These are phyloP conservation scores for Lobosporangium transversale DNA, from an alignment of 192 early-diverging fungal species.

Conservation along the genomic window DNA sequence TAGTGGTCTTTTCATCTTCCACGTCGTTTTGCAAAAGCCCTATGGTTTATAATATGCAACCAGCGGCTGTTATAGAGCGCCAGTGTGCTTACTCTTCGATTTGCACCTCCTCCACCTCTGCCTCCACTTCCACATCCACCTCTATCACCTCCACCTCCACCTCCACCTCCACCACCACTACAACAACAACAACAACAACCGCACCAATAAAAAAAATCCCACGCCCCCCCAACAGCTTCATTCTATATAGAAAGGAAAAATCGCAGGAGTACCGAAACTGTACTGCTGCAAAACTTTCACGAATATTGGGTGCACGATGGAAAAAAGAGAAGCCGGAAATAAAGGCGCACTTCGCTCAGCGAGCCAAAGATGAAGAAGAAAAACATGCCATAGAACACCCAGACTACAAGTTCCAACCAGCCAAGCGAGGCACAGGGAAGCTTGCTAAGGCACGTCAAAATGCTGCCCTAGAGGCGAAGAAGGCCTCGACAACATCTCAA, in stretches of 20 bases:
- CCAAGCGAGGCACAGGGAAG: constrained; percentile 32
- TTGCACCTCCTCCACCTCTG: not conserved
- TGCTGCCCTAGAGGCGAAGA: not conserved
- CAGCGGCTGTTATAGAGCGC: too few species aligned
- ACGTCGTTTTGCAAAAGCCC: too few species aligned
- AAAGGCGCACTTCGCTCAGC: constrained; percentile 25
- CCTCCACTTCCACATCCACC: not conserved
- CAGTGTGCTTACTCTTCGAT: too few species aligned
- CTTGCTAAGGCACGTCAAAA: constrained; percentile 13
- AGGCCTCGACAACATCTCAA: not conserved
- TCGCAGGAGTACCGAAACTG: constrained; percentile 13
- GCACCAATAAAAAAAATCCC: constrained; percentile 29
- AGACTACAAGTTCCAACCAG: constrained; percentile 51
- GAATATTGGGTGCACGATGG: constrained; percentile 41
- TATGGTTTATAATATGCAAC: too few species aligned
- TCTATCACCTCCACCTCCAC: not conserved
- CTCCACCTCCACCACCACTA: not conserved
- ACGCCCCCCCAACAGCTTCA: constrained; percentile 55
- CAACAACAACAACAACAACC: not conserved
- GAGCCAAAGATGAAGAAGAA: constrained; percentile 27
- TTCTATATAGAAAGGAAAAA: constrained; percentile 47
- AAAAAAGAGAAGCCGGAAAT: constrained; percentile 17
- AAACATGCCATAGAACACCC: constrained; percentile 34
- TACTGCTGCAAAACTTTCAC: constrained; percentile 43
- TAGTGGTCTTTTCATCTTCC: too few species aligned